Evolutionary conservation across 2,329 filamentous ascomycete species (phyloP), one percentile per base, ranked within the genome.

Genomic region (Leptographium lundbergii): DNA sequence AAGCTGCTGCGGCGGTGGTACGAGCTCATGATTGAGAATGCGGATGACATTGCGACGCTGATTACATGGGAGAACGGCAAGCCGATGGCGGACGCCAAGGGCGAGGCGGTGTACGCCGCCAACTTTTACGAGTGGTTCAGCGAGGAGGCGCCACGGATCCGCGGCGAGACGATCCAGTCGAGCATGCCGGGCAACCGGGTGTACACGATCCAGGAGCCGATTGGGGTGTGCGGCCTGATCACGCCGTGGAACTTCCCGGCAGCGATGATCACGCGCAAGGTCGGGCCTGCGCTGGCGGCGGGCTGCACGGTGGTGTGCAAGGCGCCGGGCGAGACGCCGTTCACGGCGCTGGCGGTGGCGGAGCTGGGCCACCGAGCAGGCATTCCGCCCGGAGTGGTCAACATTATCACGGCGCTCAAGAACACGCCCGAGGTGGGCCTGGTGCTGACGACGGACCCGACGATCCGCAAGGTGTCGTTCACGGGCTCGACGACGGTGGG

Each of bases 261-360:
- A 3, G 86, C 86, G 56, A 89, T 89, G 86, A 82, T 89, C 63
- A 87, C 84, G 7, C 75, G 85, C 61, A 88, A 88, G 70, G 78
- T 85, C 56, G 85, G 81, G 2, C 83, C 89, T 1, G 88, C 88
- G 10, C 78, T 97, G 59, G 94, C 94, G 22, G 91, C 91, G n/a
- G 94, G 94, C 60, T 97, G 92, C 74, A 96, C 92, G 0, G 88
- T 95, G 2, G 91, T 97, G 1, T 86, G 85, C 67, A 99, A 99
- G 72, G 87, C 91, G 19, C 91, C 92, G 1, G 86, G 86, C 55
- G 92, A 97, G 76, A 96, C 94, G 1, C 94, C 92, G 0, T 94
- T 92, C 70, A 95, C 91, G 27, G 85, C 90, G 0, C 85, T 96
- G 45, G 92, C 92, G 1, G 73, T 97, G 24, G 89, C 89, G 1